Base-by-base conservation (phyloP, 1,139 yeast species). In the Suhomyces chickasaworum region DNA sequence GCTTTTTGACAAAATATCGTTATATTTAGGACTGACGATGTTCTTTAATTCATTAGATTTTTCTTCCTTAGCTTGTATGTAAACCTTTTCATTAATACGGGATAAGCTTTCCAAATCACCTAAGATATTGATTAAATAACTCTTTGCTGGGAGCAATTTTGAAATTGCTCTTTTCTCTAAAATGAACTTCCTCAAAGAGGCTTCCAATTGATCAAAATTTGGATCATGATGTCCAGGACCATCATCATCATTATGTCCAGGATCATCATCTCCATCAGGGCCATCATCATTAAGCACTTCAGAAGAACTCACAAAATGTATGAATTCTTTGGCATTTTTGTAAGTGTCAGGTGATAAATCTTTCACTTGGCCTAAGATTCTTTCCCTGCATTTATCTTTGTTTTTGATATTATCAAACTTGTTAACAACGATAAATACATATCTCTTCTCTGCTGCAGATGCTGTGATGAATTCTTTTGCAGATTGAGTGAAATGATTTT, bases 391-490 rank as follows among this genome's bases (percentile, higher is more conserved):
- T 52, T 87, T 80, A 42, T 83, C 81, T 61, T 89, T 87, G 62
- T 90, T 89, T 51, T 74, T 77, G 53, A 93, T 91, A 53, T 80
- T 83, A 66, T 93, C 98, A 63, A 89, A 95, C 59, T 88, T 81
- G 68, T 95, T 95, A 38, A 93, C 96, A 16, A 95, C 98, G 61
- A 95, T 90, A 61, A 95, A 95, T 43, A 93, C 89, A 53, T 90
- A 81, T 51, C 95, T 84, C 67, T 91, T 93, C 59, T 95, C 99
- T 45, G 85, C 84, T 1, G 97, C 93, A 2, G 97, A 96, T 35
- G 89, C 83, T 4, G 93, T 77, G 46, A 95, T 89, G 58, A 95
- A 95, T 59, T 95, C 99, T 57, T 89, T 87, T 1, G 98, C 98
- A 0, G 96, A 88, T 44, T 89, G 73, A 0, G 99, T 95, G 60